phyloP scores from a whole-genome alignment of 257 asterid species.

The Solanum gracilifrons region DNA sequence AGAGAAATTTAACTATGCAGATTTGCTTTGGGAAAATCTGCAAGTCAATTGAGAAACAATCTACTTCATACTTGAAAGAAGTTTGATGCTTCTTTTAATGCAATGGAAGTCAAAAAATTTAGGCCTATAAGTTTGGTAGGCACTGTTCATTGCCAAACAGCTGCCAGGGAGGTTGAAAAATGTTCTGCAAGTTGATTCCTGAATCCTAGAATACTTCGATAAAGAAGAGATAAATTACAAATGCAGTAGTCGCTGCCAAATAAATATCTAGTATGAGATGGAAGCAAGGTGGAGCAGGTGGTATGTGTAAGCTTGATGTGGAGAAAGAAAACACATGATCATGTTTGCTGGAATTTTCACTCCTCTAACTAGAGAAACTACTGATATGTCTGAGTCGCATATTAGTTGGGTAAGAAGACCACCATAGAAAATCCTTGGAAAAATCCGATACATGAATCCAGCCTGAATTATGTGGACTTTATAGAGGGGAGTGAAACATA shows the following conservation, averaged over 20 bases:
- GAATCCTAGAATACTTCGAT: neutral
- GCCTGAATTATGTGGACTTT: neutral
- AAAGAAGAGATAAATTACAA: neutral
- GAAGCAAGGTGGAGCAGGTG: neutral
- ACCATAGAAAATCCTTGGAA: neutral
- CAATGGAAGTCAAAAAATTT: neutral
- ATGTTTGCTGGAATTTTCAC: neutral
- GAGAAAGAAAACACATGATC: neutral
- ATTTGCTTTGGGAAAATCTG: neutral
- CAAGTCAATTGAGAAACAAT: neutral
- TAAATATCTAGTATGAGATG: neutral
- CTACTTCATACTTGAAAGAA: neutral
- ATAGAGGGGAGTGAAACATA: neutral
- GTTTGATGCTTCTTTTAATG: neutral
- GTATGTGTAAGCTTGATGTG: neutral
- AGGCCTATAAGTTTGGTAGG: neutral
- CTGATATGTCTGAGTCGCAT: neutral
- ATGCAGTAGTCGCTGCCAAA: neutral
- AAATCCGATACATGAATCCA: neutral
- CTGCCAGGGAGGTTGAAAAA: neutral
- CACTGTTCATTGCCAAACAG: neutral
- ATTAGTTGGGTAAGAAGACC: neutral
- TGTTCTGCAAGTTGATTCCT: neutral
- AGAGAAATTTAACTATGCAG: neutral
- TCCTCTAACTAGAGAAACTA: neutral